Evolutionary conservation across 768 basidiomycete species (phyloP).

Genomic region (Omphalotus guepiniiformis): DNA sequence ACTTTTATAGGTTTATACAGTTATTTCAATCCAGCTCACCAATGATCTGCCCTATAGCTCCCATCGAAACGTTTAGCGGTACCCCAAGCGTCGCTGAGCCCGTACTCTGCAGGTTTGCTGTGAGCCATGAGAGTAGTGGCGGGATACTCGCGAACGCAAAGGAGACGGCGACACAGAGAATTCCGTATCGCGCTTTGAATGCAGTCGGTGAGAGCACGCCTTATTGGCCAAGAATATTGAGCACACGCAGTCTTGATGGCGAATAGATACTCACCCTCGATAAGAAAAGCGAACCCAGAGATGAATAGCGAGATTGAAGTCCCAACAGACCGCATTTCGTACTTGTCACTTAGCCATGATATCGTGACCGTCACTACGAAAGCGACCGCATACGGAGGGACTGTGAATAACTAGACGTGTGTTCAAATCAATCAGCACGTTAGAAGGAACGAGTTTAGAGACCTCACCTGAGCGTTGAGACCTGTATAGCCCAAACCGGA

Average conservation of each 20-base stretch:
- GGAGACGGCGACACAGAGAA: conserved; percentile 26
- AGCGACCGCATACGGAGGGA: conserved; percentile 34
- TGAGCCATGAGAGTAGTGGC: conserved; percentile 31
- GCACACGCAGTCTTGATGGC: not conserved
- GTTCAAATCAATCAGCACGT: too few species aligned
- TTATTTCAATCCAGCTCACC: conserved; percentile 15
- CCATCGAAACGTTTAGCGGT: conserved; percentile 29
- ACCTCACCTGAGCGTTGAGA: conserved; percentile 38
- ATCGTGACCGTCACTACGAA: conserved; percentile 23
- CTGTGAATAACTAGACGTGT: conserved; percentile 48
- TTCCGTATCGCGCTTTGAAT: conserved; percentile 23
- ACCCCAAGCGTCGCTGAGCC: conserved; percentile 26
- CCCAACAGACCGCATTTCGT: conserved; percentile 11
- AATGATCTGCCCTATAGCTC: conserved; percentile 33
- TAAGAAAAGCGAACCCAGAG: conserved; percentile 13
- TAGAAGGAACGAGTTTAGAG: too few species aligned
- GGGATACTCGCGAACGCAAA: conserved; percentile 30
- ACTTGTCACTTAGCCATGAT: conserved; percentile 20
- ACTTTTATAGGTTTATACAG: not conserved
- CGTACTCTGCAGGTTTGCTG: conserved; percentile 28
- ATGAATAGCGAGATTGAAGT: conserved; percentile 10
- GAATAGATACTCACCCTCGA: conserved; percentile 7
- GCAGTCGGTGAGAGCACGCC: conserved; percentile 6
- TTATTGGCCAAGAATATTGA: not conserved
- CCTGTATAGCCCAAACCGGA: conserved; percentile 40